Conservation (phyloP, 352 stramenopile genomes). For the Elongisporangium anandrum region DNA sequence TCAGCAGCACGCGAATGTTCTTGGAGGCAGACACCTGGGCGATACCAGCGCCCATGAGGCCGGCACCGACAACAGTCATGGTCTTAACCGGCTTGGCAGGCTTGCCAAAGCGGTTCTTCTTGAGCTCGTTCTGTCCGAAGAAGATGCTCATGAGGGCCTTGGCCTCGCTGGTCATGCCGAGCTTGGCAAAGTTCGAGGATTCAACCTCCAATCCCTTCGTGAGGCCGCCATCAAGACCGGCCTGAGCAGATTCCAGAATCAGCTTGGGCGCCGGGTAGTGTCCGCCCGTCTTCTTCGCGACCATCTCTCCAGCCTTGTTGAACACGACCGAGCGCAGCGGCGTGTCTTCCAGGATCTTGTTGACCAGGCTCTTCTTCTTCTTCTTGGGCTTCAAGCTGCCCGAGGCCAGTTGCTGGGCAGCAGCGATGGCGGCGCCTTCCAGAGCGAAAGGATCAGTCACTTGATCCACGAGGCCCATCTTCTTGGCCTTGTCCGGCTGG, state of each 20-base stretch:
- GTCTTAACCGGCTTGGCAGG: conserved; percentile 86
- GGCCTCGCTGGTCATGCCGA: conserved; percentile 94
- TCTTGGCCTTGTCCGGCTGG: conserved; percentile 93
- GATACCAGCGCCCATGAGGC: conserved; percentile 98
- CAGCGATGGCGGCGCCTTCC: conserved; percentile 88
- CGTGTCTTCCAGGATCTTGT: conserved; percentile 93
- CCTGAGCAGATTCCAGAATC: conserved; percentile 91
- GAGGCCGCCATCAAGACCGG: conserved; percentile 79
- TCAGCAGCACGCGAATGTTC: conserved; percentile 93
- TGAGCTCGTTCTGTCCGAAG: conserved; percentile 96
- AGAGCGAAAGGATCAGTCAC: conserved; percentile 90
- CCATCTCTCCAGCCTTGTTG: conserved; percentile 94
- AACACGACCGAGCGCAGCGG: conserved; percentile 91
- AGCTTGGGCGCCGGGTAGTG: conserved; percentile 95
- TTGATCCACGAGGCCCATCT: conserved; percentile 96
- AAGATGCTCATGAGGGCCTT: conserved; percentile 98
- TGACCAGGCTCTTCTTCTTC: conserved; percentile 82
- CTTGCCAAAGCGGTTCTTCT: conserved; percentile 96
- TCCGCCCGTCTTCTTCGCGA: conserved; percentile 96
- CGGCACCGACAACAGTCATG: conserved; percentile 95
- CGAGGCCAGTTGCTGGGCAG: conserved; percentile 85
- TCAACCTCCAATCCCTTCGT: conserved; percentile 90
- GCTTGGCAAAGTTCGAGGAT: conserved; percentile 93
- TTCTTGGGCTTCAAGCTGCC: conserved; percentile 92
- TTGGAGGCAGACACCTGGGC: conserved; percentile 95